Evolutionary conservation across 2,329 filamentous ascomycete species (phyloP), one percentile per base, ranked within the genome.

Genomic region (Paecilomyces dactylethromorphus): DNA sequence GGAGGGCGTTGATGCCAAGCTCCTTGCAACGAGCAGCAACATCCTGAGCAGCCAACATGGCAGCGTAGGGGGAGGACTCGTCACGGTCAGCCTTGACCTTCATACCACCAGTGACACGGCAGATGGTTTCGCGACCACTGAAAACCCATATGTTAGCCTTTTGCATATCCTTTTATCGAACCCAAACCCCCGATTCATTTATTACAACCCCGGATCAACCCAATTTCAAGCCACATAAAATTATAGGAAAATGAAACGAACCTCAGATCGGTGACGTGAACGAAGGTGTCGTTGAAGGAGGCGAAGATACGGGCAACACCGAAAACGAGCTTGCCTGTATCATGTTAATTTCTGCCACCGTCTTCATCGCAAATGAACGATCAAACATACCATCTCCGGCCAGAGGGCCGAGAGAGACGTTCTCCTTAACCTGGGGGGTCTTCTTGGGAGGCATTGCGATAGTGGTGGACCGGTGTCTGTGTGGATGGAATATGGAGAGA

Each of bases 71-170:
- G 71, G 94, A 97, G 75, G 93, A 97, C 86, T 99, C 94, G 84
- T 99, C 94, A 87, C 94, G 93, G 78, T 99, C 92, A 81, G 92
- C 92, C 90, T 99, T 99, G 87, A 99, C 94, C 87, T 99, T 99
- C 94, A 99, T 99, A 78, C 95, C 95, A 84, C 95, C 94, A 75
- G 95, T 99, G 72, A 99, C 93, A 91, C 94, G 92, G 87, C 87
- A 91, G 85, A 99, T 97, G 83, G 95, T 99, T 90, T 99, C 94
- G 83, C 94, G 94, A 84, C 94, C 94, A 83, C 91, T 95, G 84
- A 79, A 85, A 86, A 86, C 82, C 82, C 82, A 85, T 79, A 79
- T 76, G 82, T 88, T 82, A 88, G 85, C 82, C 81, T 82, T 39
- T 66, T 78, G 69, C 75, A 74, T 51, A 45, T 22, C 35, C 13